Conservation (phyloP, 2,329 filamentous ascomycete species). For the Ophiocordyceps camponoti-saundersi region DNA sequence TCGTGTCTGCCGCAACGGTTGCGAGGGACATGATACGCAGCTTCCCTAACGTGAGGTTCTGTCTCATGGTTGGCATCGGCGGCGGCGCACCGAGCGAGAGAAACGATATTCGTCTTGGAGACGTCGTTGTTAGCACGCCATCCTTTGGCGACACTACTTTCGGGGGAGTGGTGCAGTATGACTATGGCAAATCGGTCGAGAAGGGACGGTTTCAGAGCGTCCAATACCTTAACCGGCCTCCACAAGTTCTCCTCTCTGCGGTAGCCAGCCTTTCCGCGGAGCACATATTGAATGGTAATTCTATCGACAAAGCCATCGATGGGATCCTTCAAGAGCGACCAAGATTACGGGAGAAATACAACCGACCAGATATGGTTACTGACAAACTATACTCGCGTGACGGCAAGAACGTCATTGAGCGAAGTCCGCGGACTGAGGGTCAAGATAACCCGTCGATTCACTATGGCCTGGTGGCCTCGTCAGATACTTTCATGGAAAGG, state of each 20-base stretch:
- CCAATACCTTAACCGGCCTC: conserved; percentile 4
- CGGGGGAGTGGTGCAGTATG: conserved; percentile 8
- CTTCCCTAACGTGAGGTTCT: conserved; percentile 12
- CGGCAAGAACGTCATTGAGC: not conserved
- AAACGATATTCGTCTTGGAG: conserved; percentile 14
- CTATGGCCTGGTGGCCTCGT: conserved; percentile 5
- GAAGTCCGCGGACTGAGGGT: not conserved
- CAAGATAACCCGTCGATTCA: conserved; percentile 4
- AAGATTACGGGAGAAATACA: not conserved
- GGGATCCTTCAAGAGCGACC: not conserved
- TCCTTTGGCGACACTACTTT: not conserved
- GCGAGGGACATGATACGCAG: conserved; percentile 10
- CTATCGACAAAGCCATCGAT: not conserved
- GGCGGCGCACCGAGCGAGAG: conserved; percentile 15
- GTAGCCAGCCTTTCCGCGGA: not conserved
- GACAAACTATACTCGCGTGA: not conserved
- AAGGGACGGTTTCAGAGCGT: conserved; percentile 2
- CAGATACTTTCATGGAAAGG: not conserved
- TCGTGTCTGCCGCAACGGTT: conserved; percentile 5
- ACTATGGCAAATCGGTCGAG: conserved; percentile 7
- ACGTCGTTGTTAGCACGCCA: conserved; percentile 6
- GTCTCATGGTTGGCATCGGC: conserved; percentile 2
- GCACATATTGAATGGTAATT: not conserved
- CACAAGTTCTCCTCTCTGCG: not conserved
- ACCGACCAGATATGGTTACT: not conserved